Conservation (phyloP, 106 monocot genomes). For the Platanthera guangdongensis region DNA sequence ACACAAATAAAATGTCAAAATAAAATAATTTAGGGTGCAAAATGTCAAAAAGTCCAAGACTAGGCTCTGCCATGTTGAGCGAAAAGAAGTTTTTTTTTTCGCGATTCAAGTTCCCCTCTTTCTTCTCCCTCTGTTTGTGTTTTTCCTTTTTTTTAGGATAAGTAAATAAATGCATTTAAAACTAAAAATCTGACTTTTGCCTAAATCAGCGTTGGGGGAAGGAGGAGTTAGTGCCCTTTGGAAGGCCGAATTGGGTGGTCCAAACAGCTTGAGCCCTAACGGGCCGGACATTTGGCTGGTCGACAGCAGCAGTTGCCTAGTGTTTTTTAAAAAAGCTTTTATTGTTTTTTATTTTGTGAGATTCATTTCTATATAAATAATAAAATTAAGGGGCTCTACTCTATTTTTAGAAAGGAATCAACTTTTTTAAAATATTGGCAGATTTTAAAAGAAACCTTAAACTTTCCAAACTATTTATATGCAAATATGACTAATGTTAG, state of each 20-base stretch:
- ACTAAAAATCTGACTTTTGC: neutral
- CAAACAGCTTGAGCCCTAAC: neutral
- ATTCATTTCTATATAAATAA: too few relatives aligned
- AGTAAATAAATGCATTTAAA: neutral
- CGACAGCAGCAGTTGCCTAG: neutral
- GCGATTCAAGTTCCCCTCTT: neutral
- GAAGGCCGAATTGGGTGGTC: constrained; percentile 4
- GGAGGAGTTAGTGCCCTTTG: neutral
- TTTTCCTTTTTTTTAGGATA: neutral
- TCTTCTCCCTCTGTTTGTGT: neutral
- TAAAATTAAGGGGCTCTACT: too few relatives aligned
- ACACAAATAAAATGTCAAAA: too few relatives aligned
- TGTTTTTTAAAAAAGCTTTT: neutral
- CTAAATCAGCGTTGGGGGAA: neutral
- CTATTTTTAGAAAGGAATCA: too few relatives aligned
- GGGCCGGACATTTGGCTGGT: constrained; percentile 6
- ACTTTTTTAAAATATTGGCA: too few relatives aligned
- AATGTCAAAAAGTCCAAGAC: too few relatives aligned
- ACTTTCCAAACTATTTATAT: too few relatives aligned
- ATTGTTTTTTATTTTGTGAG: too few relatives aligned
- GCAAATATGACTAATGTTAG: too few relatives aligned
- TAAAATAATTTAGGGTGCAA: too few relatives aligned
- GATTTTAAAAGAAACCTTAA: too few relatives aligned
- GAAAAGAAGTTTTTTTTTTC: neutral
- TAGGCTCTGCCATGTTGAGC: neutral